phyloP scores from a whole-genome alignment of 148 eudicot species.

The Cornus suecica region DNA sequence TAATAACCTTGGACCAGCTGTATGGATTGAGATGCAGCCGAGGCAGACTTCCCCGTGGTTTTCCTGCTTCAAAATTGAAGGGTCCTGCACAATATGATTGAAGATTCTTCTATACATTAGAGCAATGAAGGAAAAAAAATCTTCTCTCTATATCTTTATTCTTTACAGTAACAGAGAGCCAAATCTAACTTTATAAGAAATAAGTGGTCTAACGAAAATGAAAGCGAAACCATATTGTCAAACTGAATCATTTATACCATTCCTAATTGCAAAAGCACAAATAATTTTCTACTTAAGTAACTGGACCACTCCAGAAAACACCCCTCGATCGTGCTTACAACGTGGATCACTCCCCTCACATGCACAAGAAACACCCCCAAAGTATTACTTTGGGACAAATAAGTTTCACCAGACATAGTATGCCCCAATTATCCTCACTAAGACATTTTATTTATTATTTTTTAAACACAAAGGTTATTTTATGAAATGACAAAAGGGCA shows the following conservation, averaged over 20 bases:
- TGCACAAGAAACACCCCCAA: too few species aligned
- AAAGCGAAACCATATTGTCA: background rate
- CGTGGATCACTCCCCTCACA: too few species aligned
- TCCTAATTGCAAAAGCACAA: background rate
- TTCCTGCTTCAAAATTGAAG: constrained; percentile 74
- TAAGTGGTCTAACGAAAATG: background rate
- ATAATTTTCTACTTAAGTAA: background rate
- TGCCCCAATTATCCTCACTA: too few species aligned
- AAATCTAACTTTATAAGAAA: background rate
- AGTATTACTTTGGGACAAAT: too few species aligned
- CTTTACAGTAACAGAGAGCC: background rate
- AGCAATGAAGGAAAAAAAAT: background rate
- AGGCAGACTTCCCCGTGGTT: constrained; percentile 53
- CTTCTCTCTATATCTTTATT: background rate
- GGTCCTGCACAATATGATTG: constrained; percentile 51
- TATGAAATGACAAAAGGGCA: too few species aligned
- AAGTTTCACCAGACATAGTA: too few species aligned
- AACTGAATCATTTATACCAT: background rate
- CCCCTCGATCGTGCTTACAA: too few species aligned
- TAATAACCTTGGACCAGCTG: constrained; percentile 86
- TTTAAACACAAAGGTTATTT: too few species aligned
- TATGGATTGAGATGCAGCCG: constrained; percentile 79
- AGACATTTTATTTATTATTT: too few species aligned
- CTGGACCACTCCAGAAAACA: too few species aligned
- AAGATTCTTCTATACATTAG: background rate